Evolutionary conservation across 1,284 basidiomycete genomes (phyloP), one percentile per base, ranked within the genome.

Genomic region (Boletus semigastroideus): DNA sequence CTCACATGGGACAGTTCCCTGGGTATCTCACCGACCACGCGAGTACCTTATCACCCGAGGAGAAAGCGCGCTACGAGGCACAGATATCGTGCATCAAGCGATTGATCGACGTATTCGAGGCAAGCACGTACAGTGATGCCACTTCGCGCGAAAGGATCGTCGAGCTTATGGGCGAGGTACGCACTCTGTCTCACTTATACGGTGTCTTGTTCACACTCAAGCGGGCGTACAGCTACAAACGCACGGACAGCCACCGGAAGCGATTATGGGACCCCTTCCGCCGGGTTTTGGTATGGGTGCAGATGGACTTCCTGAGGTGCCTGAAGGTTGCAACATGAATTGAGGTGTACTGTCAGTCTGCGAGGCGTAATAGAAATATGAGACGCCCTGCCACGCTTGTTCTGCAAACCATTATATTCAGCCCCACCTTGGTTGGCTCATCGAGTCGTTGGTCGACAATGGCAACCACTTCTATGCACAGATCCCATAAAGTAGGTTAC

Each of bases 191-290:
- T 36, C 19, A 17, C 7, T 3, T 25, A 16, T 36, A 36, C 20
- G 7, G n/a, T 19, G 14, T 5, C 16, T 36, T 42, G 22, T 30
- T 42, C 16, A 60, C 25, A 28, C 34, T 51, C 49, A 11, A 27
- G 8, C 17, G 11, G 9, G 13, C 13, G 37, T 22, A 30, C 61
- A 94, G 88, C 84, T 96, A 81, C 92, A 95, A 78, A 78, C 79
- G 30, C 79, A 87, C 53, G 95, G 96, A 3, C 84, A 91, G 12
- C 95, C 95, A 0, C 95, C 95, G 1, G 72, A 84, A 46, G 92
- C 95, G 66, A 84, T 98, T 49, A 92, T 97, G 84, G 96, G 95
- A 2, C 86, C 91, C 5, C 78, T 98, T 59, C 94, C 94, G 0
- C 82, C 92, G 5, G 92, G 88, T 19, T 74, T 90, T 48, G 82